These are phyloP conservation scores for Zygosaccharomyces pseudobailii DNA, from an alignment of 1,139 yeast species.

Conservation along the genomic window DNA sequence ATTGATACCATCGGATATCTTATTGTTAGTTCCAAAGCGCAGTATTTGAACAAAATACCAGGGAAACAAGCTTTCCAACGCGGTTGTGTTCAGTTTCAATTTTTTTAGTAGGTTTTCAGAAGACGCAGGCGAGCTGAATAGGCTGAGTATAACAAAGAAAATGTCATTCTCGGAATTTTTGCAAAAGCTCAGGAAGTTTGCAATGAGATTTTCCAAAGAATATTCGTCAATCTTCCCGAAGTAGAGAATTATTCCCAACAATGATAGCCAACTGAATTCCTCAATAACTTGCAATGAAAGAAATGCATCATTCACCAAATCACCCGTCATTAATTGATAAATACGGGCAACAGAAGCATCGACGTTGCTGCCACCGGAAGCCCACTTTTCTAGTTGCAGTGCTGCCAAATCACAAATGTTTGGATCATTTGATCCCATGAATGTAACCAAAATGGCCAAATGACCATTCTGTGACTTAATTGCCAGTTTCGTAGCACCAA, in stretches of 20 bases:
- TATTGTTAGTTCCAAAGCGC: constrained; percentile 18
- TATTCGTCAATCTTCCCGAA: constrained; percentile 49
- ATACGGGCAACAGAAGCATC: constrained; percentile 46
- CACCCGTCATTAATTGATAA: constrained; percentile 63
- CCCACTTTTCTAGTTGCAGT: constrained; percentile 66
- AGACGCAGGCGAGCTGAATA: constrained; percentile 40
- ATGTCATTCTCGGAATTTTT: constrained; percentile 30
- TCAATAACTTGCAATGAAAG: constrained; percentile 35
- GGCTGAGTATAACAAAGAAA: constrained; percentile 37
- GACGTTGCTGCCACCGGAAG: constrained; percentile 23
- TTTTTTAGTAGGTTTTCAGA: constrained; percentile 26
- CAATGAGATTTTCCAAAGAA: constrained; percentile 37
- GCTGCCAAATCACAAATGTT: constrained; percentile 51
- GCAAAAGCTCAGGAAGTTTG: constrained; percentile 24
- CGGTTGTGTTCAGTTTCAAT: constrained; percentile 12
- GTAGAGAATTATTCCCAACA: constrained; percentile 53
- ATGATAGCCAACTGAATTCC: constrained; percentile 62
- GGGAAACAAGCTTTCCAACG: constrained; percentile 39
- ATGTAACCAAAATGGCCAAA: constrained; percentile 63
- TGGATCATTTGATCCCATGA: constrained; percentile 64
- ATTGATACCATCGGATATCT: constrained; percentile 33
- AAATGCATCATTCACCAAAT: constrained; percentile 33
- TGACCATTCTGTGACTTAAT: constrained; percentile 57
- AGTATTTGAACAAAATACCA: constrained; percentile 57
- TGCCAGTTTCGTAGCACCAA: constrained; percentile 59